These are phyloP conservation scores for Claviceps capensis DNA, from an alignment of 2,329 filamentous ascomycete genomes.

Conservation along the genomic window DNA sequence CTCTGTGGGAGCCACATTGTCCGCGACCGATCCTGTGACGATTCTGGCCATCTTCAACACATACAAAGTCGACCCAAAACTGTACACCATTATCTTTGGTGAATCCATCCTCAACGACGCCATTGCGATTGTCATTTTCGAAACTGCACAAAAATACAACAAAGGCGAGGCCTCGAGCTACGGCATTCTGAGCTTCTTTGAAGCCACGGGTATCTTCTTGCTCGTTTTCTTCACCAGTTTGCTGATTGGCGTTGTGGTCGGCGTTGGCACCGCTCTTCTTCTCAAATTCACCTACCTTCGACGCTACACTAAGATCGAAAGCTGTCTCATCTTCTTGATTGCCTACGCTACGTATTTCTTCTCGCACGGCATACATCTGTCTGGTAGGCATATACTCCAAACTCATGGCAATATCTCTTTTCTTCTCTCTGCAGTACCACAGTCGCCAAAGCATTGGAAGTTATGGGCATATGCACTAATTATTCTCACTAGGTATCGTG, in stretches of 20 bases:
- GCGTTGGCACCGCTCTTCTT: conserved; percentile 72
- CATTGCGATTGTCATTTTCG: conserved; percentile 95
- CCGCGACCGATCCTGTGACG: conserved; percentile 92
- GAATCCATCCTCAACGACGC: conserved; percentile 97
- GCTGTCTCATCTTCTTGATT: conserved; percentile 83
- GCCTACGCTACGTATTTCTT: conserved; percentile 97
- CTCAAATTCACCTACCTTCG: conserved; percentile 92
- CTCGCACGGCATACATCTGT: conserved; percentile 89
- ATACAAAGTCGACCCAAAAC: conserved; percentile 96
- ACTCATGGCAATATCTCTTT: not conserved
- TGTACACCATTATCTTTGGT: conserved; percentile 97
- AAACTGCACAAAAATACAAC: conserved; percentile 89
- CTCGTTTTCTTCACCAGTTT: conserved; percentile 91
- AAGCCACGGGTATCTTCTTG: conserved; percentile 88
- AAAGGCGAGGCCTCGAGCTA: conserved; percentile 58
- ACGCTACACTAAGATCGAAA: conserved; percentile 91
- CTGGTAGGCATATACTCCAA: conserved; percentile 46
- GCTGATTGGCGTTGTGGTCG: conserved; percentile 75
- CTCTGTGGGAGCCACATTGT: conserved; percentile 88
- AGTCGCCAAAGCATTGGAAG: no score
- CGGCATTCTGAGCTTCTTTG: conserved; percentile 71
- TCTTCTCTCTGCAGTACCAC: not conserved
- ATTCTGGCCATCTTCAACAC: conserved; percentile 98
- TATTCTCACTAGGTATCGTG: conserved; percentile 58
- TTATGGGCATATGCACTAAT: not conserved